Percentiles rank a stretch among this genome's conserved stretches.
Evolutionary conservation across 768 basidiomycete genomes (phyloP).

Genomic region (Pseudohyphozyma bogoriensis): DNA sequence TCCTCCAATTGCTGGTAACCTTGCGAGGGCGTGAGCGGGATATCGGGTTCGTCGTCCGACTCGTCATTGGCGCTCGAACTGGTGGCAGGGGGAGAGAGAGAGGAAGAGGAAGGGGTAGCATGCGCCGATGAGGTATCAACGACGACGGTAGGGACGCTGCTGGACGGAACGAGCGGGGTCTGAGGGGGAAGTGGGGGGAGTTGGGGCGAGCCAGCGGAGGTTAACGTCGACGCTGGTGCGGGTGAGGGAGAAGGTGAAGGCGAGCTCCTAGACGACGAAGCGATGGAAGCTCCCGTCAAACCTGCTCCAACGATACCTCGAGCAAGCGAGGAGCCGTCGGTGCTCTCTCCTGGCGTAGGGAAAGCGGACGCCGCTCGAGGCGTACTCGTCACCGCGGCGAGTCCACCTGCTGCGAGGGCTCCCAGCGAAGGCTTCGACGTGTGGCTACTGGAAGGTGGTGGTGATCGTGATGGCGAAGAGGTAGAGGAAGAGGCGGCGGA

Average conservation of each 20-base stretch:
- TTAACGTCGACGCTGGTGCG: not conserved
- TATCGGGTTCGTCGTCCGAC: conserved; percentile 1
- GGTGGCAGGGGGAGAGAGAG: too few species aligned
- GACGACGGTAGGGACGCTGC: not conserved
- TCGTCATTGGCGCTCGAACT: not conserved
- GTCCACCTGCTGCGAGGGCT: not conserved
- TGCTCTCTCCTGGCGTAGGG: not conserved
- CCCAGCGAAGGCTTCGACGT: not conserved
- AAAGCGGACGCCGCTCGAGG: not conserved
- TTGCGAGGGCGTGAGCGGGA: not conserved
- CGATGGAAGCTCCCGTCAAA: not conserved
- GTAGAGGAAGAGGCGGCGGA: not conserved
- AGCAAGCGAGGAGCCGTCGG: not conserved
- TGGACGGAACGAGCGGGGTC: not conserved
- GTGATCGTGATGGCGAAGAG: not conserved
- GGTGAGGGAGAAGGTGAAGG: not conserved
- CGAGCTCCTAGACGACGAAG: not conserved
- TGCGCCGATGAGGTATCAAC: not conserved
- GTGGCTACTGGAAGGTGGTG: not conserved
- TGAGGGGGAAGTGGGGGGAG: not conserved
- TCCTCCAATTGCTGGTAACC: conserved; percentile 19
- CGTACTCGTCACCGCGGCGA: not conserved
- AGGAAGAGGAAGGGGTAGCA: too few species aligned
- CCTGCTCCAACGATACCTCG: not conserved
- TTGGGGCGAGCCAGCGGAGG: not conserved